These are phyloP conservation scores for Sugiyamaella floridensis DNA, from an alignment of 805 yeast species.

Conservation along the genomic window DNA sequence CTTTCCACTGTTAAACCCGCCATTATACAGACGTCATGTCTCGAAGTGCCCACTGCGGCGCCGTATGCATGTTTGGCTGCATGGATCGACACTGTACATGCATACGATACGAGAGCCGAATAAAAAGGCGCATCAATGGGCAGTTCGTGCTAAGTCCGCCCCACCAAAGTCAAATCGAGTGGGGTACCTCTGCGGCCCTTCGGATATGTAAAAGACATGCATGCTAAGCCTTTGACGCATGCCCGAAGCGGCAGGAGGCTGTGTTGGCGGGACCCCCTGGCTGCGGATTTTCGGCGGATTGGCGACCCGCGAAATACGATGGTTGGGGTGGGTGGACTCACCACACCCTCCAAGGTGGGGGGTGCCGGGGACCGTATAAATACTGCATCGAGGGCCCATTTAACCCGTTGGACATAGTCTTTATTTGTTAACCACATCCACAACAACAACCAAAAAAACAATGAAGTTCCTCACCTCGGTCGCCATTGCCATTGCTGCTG, in stretches of 20 bases:
- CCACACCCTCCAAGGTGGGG: too few relatives aligned
- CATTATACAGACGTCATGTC: too few relatives aligned
- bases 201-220: background rate
- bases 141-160: too few relatives aligned
- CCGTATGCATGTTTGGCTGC: background rate
- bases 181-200: too few relatives aligned
- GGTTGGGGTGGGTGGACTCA: too few relatives aligned
- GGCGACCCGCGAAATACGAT: background rate
- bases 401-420: too few relatives aligned
- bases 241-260: background rate
- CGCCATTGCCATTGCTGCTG: conserved; percentile 1
- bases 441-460: background rate
- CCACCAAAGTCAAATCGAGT: too few relatives aligned
- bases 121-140: background rate
- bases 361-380: too few relatives aligned
- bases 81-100: background rate
- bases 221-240: background rate
- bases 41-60: too few relatives aligned
- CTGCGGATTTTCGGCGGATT: background rate
- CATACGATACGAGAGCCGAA: background rate
- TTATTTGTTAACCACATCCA: background rate
- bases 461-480: background rate
- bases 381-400: too few relatives aligned
- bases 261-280: background rate
- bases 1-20: too few relatives aligned